Conservation (phyloP, 306 rosid genomes). For the Erythrophleum fordii region DNA sequence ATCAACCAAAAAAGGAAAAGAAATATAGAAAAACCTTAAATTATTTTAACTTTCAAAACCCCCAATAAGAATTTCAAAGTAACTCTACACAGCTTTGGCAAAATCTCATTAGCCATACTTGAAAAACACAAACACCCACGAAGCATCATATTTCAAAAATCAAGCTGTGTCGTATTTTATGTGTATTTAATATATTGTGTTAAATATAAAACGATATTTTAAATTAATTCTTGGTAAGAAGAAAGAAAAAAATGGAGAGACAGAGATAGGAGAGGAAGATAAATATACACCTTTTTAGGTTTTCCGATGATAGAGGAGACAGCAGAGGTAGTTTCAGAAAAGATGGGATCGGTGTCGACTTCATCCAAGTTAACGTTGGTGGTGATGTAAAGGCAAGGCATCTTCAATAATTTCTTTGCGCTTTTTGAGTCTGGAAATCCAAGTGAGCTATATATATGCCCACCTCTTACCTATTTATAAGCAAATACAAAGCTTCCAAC, state of each 20-base stretch:
- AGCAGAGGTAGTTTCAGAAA: conserved; percentile 69
- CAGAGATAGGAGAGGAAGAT: background rate
- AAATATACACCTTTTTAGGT: conserved; percentile 58
- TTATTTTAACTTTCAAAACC: background rate
- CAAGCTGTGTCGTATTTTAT: background rate
- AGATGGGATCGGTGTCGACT: conserved; percentile 66
- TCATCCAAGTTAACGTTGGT: conserved; percentile 83
- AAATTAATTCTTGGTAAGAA: too few species aligned
- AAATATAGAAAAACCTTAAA: background rate
- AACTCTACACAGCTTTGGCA: background rate
- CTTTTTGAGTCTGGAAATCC: too few species aligned
- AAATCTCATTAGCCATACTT: background rate
- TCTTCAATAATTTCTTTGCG: background rate
- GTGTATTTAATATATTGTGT: too few species aligned
- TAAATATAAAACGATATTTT: too few species aligned
- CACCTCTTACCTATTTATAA: too few species aligned
- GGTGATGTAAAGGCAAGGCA: conserved; percentile 87
- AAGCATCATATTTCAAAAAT: too few species aligned
- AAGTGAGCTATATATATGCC: too few species aligned
- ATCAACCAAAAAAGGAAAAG: background rate
- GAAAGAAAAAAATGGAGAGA: background rate
- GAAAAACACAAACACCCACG: background rate
- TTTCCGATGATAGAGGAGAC: conserved; percentile 72
- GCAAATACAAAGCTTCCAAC: too few species aligned
- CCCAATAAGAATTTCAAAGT: background rate